Conservation (phyloP, 75 land plant genomes). For the Pinus taeda region DNA sequence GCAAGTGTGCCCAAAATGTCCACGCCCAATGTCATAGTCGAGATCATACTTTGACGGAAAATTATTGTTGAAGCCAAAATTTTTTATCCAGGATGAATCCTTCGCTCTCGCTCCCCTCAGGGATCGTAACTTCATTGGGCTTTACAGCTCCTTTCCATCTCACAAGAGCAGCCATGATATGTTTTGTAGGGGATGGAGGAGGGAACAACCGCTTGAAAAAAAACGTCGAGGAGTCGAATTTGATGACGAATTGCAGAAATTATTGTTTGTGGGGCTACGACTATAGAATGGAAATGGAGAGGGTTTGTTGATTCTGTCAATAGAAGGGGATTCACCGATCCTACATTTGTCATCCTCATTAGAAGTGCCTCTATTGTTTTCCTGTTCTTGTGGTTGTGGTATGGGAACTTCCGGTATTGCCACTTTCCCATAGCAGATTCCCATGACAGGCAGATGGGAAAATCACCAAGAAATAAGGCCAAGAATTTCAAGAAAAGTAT, state of each 20-base stretch:
- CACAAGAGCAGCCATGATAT: slow-evolving; percentile 56
- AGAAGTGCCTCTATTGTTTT: not conserved
- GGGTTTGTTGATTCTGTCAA: slow-evolving; percentile 27
- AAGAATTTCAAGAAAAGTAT: not conserved
- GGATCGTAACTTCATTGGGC: slow-evolving; percentile 77
- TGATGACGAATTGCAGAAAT: slow-evolving; percentile 56
- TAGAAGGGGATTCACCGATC: not conserved
- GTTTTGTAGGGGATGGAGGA: slow-evolving; percentile 92
- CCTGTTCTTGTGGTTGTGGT: not conserved
- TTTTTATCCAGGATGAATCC: slow-evolving; percentile 72
- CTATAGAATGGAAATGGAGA: slow-evolving; percentile 56
- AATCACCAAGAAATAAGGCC: not conserved
- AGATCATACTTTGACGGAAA: slow-evolving; percentile 73
- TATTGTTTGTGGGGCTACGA: slow-evolving; percentile 48
- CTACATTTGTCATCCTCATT: slow-evolving; percentile 6
- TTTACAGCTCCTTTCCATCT: slow-evolving; percentile 71
- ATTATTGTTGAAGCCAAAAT: slow-evolving; percentile 71
- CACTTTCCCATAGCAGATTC: slow-evolving; percentile 66
- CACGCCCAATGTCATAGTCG: slow-evolving; percentile 83
- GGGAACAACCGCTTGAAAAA: slow-evolving; percentile 65
- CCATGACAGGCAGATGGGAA: slow-evolving; percentile 29
- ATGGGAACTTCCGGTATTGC: not conserved
- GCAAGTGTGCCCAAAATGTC: slow-evolving; percentile 92
- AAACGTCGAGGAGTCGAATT: slow-evolving; percentile 57
- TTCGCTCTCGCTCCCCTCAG: slow-evolving; percentile 26